A percentile compares a stretch with the other conserved stretches of the same genome.
Evolutionary conservation across 805 yeast genomes (phyloP).

Genomic region (Priceomyces carsonii): DNA sequence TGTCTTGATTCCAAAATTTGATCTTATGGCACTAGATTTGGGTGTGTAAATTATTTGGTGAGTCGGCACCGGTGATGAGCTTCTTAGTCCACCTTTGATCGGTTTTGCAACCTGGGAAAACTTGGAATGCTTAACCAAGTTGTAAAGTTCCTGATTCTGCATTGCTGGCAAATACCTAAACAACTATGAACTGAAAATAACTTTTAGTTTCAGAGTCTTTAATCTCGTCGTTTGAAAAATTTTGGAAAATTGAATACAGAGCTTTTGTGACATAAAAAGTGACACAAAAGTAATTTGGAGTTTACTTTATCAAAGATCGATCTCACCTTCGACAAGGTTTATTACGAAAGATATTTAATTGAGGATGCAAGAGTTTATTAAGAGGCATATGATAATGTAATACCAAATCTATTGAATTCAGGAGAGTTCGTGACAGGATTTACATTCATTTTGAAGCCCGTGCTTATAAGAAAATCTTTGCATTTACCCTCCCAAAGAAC

Average conservation of each 20-base stretch:
- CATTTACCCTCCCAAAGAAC: conserved; percentile 87
- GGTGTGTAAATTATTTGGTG: conserved; percentile 76
- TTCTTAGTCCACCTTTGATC: conserved; percentile 30
- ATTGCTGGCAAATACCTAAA: conserved; percentile 7
- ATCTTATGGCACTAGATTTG: conserved; percentile 59
- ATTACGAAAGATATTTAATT: neutral
- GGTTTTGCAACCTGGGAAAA: conserved; percentile 48
- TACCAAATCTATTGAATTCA: conserved; percentile 53
- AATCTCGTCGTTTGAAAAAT: too few relatives aligned
- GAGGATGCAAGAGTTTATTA: conserved; percentile 18
- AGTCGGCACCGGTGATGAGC: conserved; percentile 48
- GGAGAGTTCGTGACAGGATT: conserved; percentile 42
- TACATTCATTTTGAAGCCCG: conserved; percentile 62
- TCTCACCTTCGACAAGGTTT: too few relatives aligned
- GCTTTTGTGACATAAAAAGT: conserved; percentile 3
- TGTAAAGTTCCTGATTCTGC: conserved; percentile 33
- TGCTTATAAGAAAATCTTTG: conserved; percentile 73
- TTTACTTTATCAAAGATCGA: conserved; percentile 6
- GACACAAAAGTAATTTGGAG: conserved; percentile 1
- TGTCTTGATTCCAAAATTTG: conserved; percentile 76
- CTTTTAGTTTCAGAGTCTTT: too few relatives aligned
- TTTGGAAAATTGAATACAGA: conserved; percentile 1
- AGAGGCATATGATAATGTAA: conserved; percentile 63
- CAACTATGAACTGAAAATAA: too few relatives aligned
- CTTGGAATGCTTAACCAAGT: conserved; percentile 40